Percentiles rank a stretch among this genome's conserved stretches.
Evolutionary conservation across 208 protist species (phyloP).

Genomic region (Trypanosoma theileri): DNA sequence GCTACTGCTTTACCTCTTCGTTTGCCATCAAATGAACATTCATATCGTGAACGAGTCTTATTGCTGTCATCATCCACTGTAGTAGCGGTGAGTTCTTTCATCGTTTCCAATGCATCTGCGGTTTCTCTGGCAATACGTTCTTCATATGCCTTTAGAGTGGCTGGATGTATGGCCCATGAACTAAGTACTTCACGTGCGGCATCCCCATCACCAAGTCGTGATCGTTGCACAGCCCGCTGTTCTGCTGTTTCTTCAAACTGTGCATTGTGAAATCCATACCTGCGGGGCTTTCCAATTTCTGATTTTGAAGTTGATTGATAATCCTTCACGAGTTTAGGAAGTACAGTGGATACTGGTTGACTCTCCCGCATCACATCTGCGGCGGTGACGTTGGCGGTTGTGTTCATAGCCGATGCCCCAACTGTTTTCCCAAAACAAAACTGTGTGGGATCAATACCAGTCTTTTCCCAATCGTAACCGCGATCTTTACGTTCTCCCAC

Average conservation of each 20-base stretch:
- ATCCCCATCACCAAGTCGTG: constrained; percentile 41
- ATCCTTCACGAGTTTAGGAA: constrained; percentile 70
- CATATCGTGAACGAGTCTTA: constrained; percentile 10
- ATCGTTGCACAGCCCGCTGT: constrained; percentile 30
- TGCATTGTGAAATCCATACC: constrained; percentile 59
- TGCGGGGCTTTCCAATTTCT: constrained; percentile 59
- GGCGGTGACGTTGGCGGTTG: constrained; percentile 18
- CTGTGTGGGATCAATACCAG: constrained; percentile 71
- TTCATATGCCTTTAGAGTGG: constrained; percentile 2
- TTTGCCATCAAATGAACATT: constrained; percentile 27
- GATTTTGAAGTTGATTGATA: constrained; percentile 40
- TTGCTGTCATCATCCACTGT: constrained; percentile 2
- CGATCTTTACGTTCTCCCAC: constrained; percentile 57
- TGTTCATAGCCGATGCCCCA: neutral
- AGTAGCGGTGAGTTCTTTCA: neutral
- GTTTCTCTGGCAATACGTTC: neutral
- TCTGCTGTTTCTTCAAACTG: constrained; percentile 30
- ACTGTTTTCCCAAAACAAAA: constrained; percentile 62
- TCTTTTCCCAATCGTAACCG: constrained; percentile 75
- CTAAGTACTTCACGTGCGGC: constrained; percentile 56
- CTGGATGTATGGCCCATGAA: constrained; percentile 44
- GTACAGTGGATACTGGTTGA: constrained; percentile 33
- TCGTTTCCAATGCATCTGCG: neutral
- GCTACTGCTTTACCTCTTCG: neutral
- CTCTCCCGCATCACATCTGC: constrained; percentile 19